Evolutionary conservation across 1,139 yeast species (phyloP).

Genomic region (Diutina mesorugosa): DNA sequence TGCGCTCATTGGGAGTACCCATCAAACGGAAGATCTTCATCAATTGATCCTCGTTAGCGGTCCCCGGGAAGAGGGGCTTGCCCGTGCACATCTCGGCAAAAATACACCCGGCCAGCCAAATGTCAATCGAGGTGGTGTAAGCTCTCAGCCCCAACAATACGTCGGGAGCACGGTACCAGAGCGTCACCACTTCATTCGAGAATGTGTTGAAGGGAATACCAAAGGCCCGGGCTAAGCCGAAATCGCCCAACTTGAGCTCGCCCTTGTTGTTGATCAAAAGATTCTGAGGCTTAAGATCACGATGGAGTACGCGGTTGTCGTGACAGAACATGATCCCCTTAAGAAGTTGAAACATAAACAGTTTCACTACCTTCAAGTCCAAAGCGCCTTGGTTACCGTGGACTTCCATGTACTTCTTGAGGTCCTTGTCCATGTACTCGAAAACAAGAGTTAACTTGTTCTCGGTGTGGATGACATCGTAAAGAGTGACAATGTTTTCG

Average conservation of each 20-base stretch:
- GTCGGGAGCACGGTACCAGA: conserved; percentile 98
- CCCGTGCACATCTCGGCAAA: conserved; percentile 98
- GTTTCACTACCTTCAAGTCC: conserved; percentile 68
- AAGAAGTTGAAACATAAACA: conserved; percentile 84
- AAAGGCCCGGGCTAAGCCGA: conserved; percentile 93
- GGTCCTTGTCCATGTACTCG: conserved; percentile 87
- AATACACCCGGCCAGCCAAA: conserved; percentile 98
- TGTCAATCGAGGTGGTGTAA: conserved; percentile 91
- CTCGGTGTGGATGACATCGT: conserved; percentile 94
- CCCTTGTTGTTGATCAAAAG: conserved; percentile 79
- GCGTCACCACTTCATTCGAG: conserved; percentile 92
- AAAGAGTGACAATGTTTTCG: conserved; percentile 83
- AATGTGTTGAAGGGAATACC: conserved; percentile 97
- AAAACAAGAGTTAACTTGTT: conserved; percentile 88
- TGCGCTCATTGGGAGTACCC: conserved; percentile 94
- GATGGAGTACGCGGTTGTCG: conserved; percentile 85
- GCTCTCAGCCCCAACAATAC: conserved; percentile 90
- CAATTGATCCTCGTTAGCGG: conserved; percentile 90
- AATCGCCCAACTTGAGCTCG: conserved; percentile 89
- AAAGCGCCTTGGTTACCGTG: conserved; percentile 75
- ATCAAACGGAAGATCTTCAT: conserved; percentile 76
- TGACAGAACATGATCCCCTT: conserved; percentile 92
- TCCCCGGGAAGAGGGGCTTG: conserved; percentile 93
- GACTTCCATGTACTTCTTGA: conserved; percentile 88
- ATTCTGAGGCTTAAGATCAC: conserved; percentile 94